Percentiles rank a stretch among this genome's conserved stretches.
These are phyloP conservation scores for Mucuna pruriens DNA, from an alignment of 306 rosid genomes.

Conservation along the genomic window DNA sequence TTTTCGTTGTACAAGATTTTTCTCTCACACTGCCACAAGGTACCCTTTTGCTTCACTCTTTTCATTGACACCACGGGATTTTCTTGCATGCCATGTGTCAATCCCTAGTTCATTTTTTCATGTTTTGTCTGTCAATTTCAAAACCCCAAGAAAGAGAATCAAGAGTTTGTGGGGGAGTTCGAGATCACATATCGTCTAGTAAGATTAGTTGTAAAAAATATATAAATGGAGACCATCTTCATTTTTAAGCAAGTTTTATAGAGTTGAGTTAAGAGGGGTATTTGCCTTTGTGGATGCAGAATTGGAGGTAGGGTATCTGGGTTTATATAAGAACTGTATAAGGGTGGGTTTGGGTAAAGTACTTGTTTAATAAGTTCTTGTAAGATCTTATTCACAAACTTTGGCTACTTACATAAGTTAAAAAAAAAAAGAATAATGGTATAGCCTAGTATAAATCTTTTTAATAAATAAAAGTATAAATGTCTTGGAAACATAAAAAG, in stretches of 20 bases:
- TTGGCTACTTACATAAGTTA: neutral
- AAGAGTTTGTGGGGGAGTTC: neutral
- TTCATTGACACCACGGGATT: neutral
- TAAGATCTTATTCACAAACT: neutral
- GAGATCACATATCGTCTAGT: too few relatives aligned
- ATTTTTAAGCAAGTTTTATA: too few relatives aligned
- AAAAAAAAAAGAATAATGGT: neutral
- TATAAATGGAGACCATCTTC: too few relatives aligned
- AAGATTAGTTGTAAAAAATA: too few relatives aligned
- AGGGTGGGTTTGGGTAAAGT: neutral
- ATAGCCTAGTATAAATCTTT: neutral
- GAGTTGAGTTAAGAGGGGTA: too few relatives aligned
- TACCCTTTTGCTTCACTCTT: neutral
- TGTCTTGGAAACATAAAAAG: neutral
- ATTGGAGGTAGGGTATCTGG: neutral
- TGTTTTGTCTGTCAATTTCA: neutral
- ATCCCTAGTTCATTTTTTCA: neutral
- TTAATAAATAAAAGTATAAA: neutral
- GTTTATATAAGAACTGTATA: neutral
- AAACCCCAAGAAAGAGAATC: neutral
- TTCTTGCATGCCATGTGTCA: neutral
- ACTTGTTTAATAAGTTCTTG: neutral
- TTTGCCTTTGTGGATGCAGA: neutral
- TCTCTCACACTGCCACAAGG: constrained; percentile 35
- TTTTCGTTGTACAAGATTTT: neutral